Evolutionary conservation across 176 grass and related monocot genomes (phyloP).

Genomic region (Alopecurus myosuroides): DNA sequence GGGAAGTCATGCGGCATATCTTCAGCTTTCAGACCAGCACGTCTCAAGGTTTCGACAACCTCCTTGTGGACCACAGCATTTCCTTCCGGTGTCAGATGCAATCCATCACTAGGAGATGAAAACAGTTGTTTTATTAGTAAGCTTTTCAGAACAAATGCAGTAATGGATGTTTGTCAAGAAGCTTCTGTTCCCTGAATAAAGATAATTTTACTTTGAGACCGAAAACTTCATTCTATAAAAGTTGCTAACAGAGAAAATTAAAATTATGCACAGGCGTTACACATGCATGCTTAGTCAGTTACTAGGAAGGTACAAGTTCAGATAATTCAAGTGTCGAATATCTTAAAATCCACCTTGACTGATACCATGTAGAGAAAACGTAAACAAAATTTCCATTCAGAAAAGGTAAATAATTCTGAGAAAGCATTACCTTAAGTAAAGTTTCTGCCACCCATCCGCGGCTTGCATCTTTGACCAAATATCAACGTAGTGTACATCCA

Average conservation of each 20-base stretch:
- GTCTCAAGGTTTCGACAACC: constrained; percentile 44
- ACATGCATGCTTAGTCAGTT: neutral
- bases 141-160: neutral
- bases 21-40: constrained; percentile 53
- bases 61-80: constrained; percentile 66
- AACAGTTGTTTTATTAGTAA: neutral
- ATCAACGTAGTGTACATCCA: constrained; percentile 65
- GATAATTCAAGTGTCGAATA: neutral
- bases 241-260: neutral
- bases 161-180: neutral
- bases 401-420: neutral
- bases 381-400: neutral
- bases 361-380: neutral
- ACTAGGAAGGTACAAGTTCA: neutral
- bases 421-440: constrained; percentile 69
- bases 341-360: neutral
- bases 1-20: constrained; percentile 75
- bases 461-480: constrained; percentile 84
- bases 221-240: too few relatives aligned
- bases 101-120: constrained; percentile 58
- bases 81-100: constrained; percentile 74
- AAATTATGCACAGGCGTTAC: neutral
- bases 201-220: neutral
- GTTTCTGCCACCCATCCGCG: constrained; percentile 54
- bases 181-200: neutral